phyloP scores from a whole-genome alignment of 495 filamentous ascomycete species.

The Bacidia rubella region DNA sequence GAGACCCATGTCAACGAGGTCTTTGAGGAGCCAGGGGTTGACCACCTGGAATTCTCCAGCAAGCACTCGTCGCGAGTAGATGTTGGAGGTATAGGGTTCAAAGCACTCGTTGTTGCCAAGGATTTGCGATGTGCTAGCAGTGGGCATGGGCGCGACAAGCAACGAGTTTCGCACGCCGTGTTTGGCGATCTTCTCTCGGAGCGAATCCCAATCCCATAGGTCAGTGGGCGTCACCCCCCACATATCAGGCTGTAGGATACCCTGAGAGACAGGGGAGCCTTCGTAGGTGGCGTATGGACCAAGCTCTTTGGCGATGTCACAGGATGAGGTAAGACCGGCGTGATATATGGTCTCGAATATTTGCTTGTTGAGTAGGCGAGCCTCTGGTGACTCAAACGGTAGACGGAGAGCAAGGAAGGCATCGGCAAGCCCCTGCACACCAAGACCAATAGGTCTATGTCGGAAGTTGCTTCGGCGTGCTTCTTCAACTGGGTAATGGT shows the following conservation, averaged over 20 bases:
- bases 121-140: slow-evolving; percentile 91
- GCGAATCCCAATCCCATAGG: slow-evolving; percentile 87
- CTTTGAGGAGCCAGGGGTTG: slow-evolving; percentile 97
- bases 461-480: slow-evolving; percentile 91
- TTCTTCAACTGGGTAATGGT: slow-evolving; percentile 91
- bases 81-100: slow-evolving; percentile 98
- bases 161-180: slow-evolving; percentile 89
- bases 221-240: slow-evolving; percentile 87
- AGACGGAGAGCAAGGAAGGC: slow-evolving; percentile 92
- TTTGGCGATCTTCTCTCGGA: slow-evolving; percentile 84
- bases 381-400: slow-evolving; percentile 92
- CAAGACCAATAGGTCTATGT: slow-evolving; percentile 85
- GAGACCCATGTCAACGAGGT: slow-evolving; percentile 91
- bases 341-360: slow-evolving; percentile 99
- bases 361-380: slow-evolving; percentile 85
- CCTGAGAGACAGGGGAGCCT: slow-evolving; percentile 87
- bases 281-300: slow-evolving; percentile 83
- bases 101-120: slow-evolving; percentile 98
- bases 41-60: slow-evolving; percentile 99
- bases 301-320: slow-evolving; percentile 65
- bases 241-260: slow-evolving; percentile 97
- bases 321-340: slow-evolving; percentile 78
- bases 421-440: slow-evolving; percentile 98
- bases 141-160: slow-evolving; percentile 94
- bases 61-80: slow-evolving; percentile 95